Percentiles rank a stretch among this genome's conserved stretches.
Conservation (phyloP, 2,329 filamentous ascomycete species). For the Colletotrichum phormii region DNA sequence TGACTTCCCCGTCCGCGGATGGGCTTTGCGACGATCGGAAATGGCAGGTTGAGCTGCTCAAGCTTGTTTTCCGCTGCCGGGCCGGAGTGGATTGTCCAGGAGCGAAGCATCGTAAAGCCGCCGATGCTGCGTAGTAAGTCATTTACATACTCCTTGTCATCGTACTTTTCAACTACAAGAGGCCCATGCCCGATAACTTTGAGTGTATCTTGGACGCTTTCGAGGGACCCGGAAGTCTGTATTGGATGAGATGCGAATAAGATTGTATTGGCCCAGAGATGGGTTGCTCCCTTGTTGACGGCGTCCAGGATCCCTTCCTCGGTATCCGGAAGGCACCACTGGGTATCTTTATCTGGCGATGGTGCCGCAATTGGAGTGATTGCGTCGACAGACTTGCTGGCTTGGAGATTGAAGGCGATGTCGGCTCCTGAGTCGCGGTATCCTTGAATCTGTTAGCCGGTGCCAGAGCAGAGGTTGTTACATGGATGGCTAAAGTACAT, state of each 20-base stretch:
- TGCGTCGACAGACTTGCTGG: constrained; percentile 44
- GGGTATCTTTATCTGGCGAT: constrained; percentile 43
- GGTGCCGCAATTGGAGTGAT: constrained; percentile 46
- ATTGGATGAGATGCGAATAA: constrained; percentile 60
- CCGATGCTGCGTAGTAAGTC: constrained; percentile 50
- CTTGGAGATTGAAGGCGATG: constrained; percentile 55
- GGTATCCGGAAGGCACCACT: constrained; percentile 58
- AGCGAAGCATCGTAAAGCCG: constrained; percentile 52
- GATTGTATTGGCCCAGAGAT: constrained; percentile 64
- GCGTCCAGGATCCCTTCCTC: constrained; percentile 55
- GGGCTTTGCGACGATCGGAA: constrained; percentile 60
- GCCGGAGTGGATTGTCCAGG: constrained; percentile 45
- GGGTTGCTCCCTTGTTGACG: constrained; percentile 53
- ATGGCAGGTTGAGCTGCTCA: constrained; percentile 10
- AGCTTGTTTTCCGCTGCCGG: neutral
- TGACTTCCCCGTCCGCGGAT: constrained; percentile 60
- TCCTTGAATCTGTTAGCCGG: constrained; percentile 43
- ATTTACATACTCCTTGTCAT: constrained; percentile 63
- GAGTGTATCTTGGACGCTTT: constrained; percentile 44
- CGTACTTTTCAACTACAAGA: constrained; percentile 58
- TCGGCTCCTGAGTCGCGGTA: constrained; percentile 62
- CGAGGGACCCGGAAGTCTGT: constrained; percentile 52
- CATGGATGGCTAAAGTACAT: too few relatives aligned
- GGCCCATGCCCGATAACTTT: constrained; percentile 59
- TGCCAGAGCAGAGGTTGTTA: too few relatives aligned